Evolutionary conservation across 345 rosid species (phyloP).

Genomic region (Lagerstroemia speciosa): DNA sequence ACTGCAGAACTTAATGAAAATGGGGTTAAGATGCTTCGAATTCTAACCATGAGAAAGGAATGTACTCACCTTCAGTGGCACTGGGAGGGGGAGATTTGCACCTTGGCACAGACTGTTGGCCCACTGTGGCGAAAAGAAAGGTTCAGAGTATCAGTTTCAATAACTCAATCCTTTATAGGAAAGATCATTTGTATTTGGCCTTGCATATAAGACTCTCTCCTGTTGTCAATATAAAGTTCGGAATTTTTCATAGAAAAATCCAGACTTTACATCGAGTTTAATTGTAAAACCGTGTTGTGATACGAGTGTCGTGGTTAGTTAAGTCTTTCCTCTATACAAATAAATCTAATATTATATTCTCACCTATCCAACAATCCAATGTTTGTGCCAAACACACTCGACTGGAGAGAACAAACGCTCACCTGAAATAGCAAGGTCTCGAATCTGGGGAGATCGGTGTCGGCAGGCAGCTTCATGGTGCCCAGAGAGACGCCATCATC

Average conservation of each 20-base stretch:
- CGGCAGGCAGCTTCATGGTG: constrained; percentile 62
- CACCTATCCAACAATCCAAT: too few species aligned
- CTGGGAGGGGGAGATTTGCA: constrained; percentile 75
- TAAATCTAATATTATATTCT: too few species aligned
- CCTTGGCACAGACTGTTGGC: constrained; percentile 91
- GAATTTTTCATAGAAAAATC: too few species aligned
- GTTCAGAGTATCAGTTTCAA: not conserved
- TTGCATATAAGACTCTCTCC: too few species aligned
- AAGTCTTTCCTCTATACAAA: too few species aligned
- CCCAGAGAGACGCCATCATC: constrained; percentile 75
- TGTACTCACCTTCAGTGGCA: constrained; percentile 64
- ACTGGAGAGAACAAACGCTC: too few species aligned
- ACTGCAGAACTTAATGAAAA: not conserved
- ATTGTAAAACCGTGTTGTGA: too few species aligned
- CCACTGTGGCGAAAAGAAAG: constrained; percentile 42
- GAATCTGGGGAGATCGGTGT: constrained; percentile 55
- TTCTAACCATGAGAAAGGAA: not conserved
- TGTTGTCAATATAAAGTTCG: too few species aligned
- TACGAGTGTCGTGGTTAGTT: too few species aligned
- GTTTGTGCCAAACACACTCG: too few species aligned
- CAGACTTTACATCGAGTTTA: too few species aligned
- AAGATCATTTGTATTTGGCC: not conserved
- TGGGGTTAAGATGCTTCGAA: not conserved
- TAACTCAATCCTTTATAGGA: not conserved
- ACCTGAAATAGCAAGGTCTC: constrained; percentile 69